These are phyloP conservation scores for Suhomyces panamericanus DNA, from an alignment of 1,139 yeast species.

Conservation along the genomic window DNA sequence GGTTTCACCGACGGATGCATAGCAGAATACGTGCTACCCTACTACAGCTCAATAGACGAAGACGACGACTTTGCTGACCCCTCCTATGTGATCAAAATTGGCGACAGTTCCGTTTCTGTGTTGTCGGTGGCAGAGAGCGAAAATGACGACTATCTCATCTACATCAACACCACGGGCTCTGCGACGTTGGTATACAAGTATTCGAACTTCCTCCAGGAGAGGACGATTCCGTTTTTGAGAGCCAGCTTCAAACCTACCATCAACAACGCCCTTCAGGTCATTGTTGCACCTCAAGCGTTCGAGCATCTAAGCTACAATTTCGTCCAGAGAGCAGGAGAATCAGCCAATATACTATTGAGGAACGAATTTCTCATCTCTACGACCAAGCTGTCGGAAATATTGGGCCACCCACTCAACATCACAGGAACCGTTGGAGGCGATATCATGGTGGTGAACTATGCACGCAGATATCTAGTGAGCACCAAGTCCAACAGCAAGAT, in stretches of 20 bases:
- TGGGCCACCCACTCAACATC: constrained; percentile 62
- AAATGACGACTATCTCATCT: constrained; percentile 30
- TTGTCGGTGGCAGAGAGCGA: constrained; percentile 40
- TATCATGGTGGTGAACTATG: constrained; percentile 34
- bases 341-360: constrained; percentile 30
- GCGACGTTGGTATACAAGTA: constrained; percentile 41
- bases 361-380: constrained; percentile 34
- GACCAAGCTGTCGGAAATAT: constrained; percentile 30
- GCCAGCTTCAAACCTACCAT: constrained; percentile 28
- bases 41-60: constrained; percentile 14
- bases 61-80: constrained; percentile 34
- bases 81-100: constrained; percentile 47
- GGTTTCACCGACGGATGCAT: constrained; percentile 70
- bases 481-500: constrained; percentile 34
- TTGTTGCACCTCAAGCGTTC: constrained; percentile 22
- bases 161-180: constrained; percentile 54
- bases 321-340: constrained; percentile 39
- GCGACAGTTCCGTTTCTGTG: constrained; percentile 50
- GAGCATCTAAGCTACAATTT: constrained; percentile 35
- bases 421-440: constrained; percentile 68
- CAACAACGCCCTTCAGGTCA: constrained; percentile 29
- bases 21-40: constrained; percentile 57
- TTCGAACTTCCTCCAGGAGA: constrained; percentile 38
- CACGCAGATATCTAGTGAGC: constrained; percentile 38
- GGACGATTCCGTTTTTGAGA: constrained; percentile 23